phyloP scores from a whole-genome alignment of 305 asterid species.

The Solanum hybrid region DNA sequence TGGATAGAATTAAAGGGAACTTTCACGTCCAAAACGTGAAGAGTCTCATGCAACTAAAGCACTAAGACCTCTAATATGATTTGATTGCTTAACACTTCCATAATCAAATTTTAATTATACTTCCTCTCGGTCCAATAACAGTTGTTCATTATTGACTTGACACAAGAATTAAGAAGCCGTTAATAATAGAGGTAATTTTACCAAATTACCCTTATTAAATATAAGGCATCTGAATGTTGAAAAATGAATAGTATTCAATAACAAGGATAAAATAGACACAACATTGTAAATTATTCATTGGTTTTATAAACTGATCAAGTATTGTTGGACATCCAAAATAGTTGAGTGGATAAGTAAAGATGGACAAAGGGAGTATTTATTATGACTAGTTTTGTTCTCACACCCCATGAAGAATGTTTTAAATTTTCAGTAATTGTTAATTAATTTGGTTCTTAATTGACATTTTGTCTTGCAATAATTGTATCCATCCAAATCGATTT shows the following conservation, averaged over 20 bases:
- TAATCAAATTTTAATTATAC: neutral
- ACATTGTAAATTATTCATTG: neutral
- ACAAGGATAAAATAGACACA: neutral
- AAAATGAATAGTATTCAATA: too few relatives aligned
- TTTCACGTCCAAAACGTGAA: neutral
- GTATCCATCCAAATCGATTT: neutral
- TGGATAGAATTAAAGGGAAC: neutral
- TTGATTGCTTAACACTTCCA: neutral
- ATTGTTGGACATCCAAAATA: too few relatives aligned
- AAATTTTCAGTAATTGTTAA: neutral
- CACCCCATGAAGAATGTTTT: neutral
- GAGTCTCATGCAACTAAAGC: neutral
- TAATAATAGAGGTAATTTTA: too few relatives aligned
- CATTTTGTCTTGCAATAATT: neutral
- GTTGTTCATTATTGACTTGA: neutral
- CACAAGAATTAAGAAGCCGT: neutral
- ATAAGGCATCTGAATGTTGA: neutral
- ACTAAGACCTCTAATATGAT: neutral
- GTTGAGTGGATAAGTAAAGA: neutral
- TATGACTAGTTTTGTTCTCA: neutral
- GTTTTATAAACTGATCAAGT: too few relatives aligned
- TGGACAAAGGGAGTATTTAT: fast-evolving
- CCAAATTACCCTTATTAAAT: too few relatives aligned
- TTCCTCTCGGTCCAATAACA: too few relatives aligned
- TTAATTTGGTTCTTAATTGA: neutral